Evolutionary conservation across 495 filamentous ascomycete species (phyloP).

Genomic region (Paragyromitra xinjiangensis): DNA sequence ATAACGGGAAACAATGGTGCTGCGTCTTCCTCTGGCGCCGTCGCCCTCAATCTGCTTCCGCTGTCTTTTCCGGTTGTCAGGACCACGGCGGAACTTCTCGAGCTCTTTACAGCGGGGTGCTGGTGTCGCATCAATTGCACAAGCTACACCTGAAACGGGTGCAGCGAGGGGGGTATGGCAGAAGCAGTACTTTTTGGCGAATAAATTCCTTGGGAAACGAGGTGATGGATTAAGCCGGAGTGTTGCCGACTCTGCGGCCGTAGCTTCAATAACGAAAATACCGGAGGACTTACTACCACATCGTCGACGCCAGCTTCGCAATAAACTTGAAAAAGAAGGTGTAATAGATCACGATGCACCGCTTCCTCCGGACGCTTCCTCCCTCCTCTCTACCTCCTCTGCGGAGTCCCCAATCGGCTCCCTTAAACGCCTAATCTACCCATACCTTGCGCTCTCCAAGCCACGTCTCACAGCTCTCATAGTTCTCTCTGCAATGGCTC

Average conservation of each 20-base stretch:
- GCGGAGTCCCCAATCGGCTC: slow-evolving; percentile 73
- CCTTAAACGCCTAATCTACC: slow-evolving; percentile 77
- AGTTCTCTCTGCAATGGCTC: slow-evolving; percentile 86
- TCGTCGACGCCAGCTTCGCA: slow-evolving; percentile 46
- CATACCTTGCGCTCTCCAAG: slow-evolving; percentile 90
- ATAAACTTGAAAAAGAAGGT: slow-evolving; percentile 3
- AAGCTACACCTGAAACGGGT: background rate
- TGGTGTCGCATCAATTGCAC: slow-evolving; percentile 2
- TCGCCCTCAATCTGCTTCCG: slow-evolving; percentile 37
- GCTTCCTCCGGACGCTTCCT: slow-evolving; percentile 83
- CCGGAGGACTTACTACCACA: slow-evolving; percentile 42
- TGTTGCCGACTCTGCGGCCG: background rate
- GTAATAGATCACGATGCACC: slow-evolving; percentile 18
- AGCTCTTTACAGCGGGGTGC: slow-evolving; percentile 15
- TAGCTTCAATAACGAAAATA: background rate
- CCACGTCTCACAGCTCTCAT: slow-evolving; percentile 92
- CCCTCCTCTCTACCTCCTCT: slow-evolving; percentile 76
- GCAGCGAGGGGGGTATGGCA: slow-evolving; percentile 33
- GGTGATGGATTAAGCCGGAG: background rate
- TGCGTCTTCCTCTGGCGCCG: slow-evolving; percentile 35
- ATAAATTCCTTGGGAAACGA: slow-evolving; percentile 29
- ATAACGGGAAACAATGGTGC: slow-evolving; percentile 36
- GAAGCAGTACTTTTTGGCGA: slow-evolving; percentile 50
- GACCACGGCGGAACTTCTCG: slow-evolving; percentile 26
- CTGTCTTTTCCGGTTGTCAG: slow-evolving; percentile 29